Evolutionary conservation across 2,329 filamentous ascomycete species (phyloP).

Genomic region (Mollisia scopiformis): DNA sequence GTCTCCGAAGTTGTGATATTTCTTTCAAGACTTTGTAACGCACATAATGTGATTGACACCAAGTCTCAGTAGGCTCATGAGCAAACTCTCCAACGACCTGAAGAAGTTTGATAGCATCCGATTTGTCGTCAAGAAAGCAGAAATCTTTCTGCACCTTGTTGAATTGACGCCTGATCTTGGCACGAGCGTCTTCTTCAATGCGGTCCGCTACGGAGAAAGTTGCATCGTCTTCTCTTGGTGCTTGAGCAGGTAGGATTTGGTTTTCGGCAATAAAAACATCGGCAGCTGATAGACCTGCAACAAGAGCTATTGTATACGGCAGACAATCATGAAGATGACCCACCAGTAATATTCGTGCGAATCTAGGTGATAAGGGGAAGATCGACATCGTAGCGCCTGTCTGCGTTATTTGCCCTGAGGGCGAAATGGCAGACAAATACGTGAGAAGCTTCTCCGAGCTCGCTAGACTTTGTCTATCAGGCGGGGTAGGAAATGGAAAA

Average conservation of each 20-base stretch:
- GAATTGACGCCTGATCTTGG: constrained; percentile 61
- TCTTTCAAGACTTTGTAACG: constrained; percentile 87
- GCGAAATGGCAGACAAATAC: constrained; percentile 80
- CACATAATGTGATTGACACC: constrained; percentile 84
- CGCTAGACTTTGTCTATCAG: constrained; percentile 73
- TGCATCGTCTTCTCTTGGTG: constrained; percentile 52
- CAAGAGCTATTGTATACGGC: constrained; percentile 83
- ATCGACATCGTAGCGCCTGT: constrained; percentile 83
- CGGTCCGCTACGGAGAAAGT: constrained; percentile 69
- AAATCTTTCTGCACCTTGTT: constrained; percentile 79
- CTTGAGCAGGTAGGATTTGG: constrained; percentile 67
- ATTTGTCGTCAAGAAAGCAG: constrained; percentile 77
- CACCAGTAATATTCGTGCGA: constrained; percentile 88
- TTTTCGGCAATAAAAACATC: constrained; percentile 86
- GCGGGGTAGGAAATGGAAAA: constrained; percentile 94
- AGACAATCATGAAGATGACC: constrained; percentile 82
- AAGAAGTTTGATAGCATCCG: constrained; percentile 88
- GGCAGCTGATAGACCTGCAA: constrained; percentile 84
- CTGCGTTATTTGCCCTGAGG: constrained; percentile 74
- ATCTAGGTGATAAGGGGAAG: constrained; percentile 89
- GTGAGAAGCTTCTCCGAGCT: constrained; percentile 85
- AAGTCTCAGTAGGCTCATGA: constrained; percentile 69
- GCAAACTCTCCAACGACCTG: constrained; percentile 88
- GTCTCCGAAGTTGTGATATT: constrained; percentile 77
- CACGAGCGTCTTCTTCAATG: constrained; percentile 70